Evolutionary conservation across 1,284 basidiomycete genomes (phyloP), one percentile per base, ranked within the genome.

Genomic region (Fistulinella cinereoalba): DNA sequence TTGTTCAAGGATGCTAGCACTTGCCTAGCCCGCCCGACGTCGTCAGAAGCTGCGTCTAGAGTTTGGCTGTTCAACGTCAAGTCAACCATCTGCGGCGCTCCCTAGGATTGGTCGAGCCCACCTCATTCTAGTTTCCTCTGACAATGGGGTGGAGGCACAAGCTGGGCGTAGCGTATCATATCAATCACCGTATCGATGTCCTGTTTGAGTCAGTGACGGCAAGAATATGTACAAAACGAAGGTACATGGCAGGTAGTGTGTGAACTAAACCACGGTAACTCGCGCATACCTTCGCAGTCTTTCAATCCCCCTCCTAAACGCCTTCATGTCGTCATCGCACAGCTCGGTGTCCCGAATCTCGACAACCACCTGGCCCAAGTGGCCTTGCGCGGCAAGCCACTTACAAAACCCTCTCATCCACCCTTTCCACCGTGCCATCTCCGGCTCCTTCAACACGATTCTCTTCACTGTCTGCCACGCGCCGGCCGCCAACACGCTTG

Each of bases 381-480:
- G 51, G 6, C 57, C 56, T 12, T 18, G 15, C 18, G 46, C 56
- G 19, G 44, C 58, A 7, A 57, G 46, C 58, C 57, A 58, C 41
- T 50, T 49, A 19, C 42, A 47, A 23, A 61, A 41, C 2, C 45
- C 52, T 28, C 52, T 47, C 28, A 56, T 22, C 45, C 49, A 62
- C 3, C 43, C 52, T 28, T 41, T 56, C 57, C 60, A 58, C n/a
- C 9, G 31, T 7, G n/a, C 27, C 47, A 58, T 29, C 18, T 48
- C 48, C 10, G 58, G 52, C 6, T 49, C 51, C 19, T 44, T 58
- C 37, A 61, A 37, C 7, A 54, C 41, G 4, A 61, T 12, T 18
- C 22, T 54, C 12, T 32, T 37, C 40, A 54, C 40, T 6, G 6
- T 33, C 44, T 31, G 21, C 56, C 58, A 61, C 4, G 47, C 48